A percentile compares a stretch with the other conserved stretches of the same genome.
phyloP scores from a whole-genome alignment of 352 stramenopile genomes.

The Globisporangium cylindrosporum region DNA sequence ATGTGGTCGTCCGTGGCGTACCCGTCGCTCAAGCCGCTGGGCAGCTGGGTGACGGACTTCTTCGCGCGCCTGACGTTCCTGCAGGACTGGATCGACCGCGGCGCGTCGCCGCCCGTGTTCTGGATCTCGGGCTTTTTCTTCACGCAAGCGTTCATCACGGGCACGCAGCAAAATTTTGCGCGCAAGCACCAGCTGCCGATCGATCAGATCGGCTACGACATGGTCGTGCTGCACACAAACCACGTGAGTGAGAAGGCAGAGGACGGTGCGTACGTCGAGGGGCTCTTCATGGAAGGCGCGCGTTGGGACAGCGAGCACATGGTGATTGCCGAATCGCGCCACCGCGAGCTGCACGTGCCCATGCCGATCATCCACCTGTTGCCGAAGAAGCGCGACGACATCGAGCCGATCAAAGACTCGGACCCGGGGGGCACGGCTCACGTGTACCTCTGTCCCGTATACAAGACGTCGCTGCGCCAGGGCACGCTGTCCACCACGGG shows the following conservation, averaged over 20 bases:
- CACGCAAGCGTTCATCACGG: slow-evolving; percentile 93
- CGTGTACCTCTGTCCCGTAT: slow-evolving; percentile 90
- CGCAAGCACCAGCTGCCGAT: slow-evolving; percentile 90
- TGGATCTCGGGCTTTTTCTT: slow-evolving; percentile 96
- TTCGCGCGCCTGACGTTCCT: slow-evolving; percentile 78
- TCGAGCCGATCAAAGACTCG: slow-evolving; percentile 87
- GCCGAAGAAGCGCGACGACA: slow-evolving; percentile 75
- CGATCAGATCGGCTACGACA: slow-evolving; percentile 90
- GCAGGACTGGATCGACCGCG: slow-evolving; percentile 78
- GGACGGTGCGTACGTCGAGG: slow-evolving; percentile 88
- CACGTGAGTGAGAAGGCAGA: slow-evolving; percentile 53
- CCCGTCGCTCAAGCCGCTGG: slow-evolving; percentile 90
- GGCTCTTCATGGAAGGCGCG: slow-evolving; percentile 88
- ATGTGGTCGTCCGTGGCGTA: slow-evolving; percentile 87
- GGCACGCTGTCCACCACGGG: slow-evolving; percentile 92
- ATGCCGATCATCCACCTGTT: slow-evolving; percentile 88
- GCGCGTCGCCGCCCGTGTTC: slow-evolving; percentile 78
- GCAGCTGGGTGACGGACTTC: slow-evolving; percentile 92
- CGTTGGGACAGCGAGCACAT: slow-evolving; percentile 69
- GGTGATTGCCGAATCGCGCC: slow-evolving; percentile 79
- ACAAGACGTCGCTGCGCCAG: slow-evolving; percentile 90
- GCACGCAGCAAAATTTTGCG: slow-evolving; percentile 92
- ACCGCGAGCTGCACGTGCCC: slow-evolving; percentile 81
- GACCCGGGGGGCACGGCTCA: slow-evolving; percentile 88
- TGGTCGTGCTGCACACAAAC: slow-evolving; percentile 64